Evolutionary conservation across 805 yeast species (phyloP).

Genomic region (Suhomyces tanzawaensis): DNA sequence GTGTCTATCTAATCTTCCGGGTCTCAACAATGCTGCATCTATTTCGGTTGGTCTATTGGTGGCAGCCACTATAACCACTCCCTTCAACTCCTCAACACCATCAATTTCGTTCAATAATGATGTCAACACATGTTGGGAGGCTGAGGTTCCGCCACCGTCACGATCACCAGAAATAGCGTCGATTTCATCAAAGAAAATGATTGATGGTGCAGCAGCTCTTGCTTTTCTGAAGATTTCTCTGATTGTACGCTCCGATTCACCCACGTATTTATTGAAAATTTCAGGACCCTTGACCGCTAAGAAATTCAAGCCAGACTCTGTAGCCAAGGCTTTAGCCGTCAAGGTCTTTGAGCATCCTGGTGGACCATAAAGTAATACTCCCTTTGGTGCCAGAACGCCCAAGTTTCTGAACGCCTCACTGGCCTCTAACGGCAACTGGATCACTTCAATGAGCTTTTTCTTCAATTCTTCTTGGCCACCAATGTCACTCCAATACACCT

Average conservation of each 20-base stretch:
- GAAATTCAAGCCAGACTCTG: slow-evolving; percentile 92
- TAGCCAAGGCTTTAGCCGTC: slow-evolving; percentile 92
- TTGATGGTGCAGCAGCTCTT: slow-evolving; percentile 90
- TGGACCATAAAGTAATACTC: slow-evolving; percentile 92
- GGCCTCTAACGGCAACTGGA: slow-evolving; percentile 85
- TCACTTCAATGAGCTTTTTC: slow-evolving; percentile 79
- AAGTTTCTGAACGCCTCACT: slow-evolving; percentile 69
- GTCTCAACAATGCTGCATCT: slow-evolving; percentile 89
- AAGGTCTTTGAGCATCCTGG: slow-evolving; percentile 97
- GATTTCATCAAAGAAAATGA: slow-evolving; percentile 93
- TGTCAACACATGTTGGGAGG: slow-evolving; percentile 82
- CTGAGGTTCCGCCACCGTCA: slow-evolving; percentile 56
- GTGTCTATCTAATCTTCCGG: slow-evolving; percentile 93
- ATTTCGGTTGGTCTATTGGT: slow-evolving; percentile 93
- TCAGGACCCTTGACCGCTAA: slow-evolving; percentile 97
- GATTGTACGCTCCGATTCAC: slow-evolving; percentile 92
- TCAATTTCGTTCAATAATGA: slow-evolving; percentile 92
- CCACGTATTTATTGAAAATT: slow-evolving; percentile 90
- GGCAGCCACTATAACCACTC: slow-evolving; percentile 93
- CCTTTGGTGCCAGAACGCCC: slow-evolving; percentile 90
- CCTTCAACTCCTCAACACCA: slow-evolving; percentile 93
- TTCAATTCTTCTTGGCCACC: slow-evolving; percentile 92
- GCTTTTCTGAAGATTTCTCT: slow-evolving; percentile 92
- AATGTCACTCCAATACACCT: slow-evolving; percentile 88
- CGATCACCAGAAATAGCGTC: slow-evolving; percentile 88